These are phyloP conservation scores for Ligustrum vulgare DNA, from an alignment of 257 asterid species.

Conservation along the genomic window DNA sequence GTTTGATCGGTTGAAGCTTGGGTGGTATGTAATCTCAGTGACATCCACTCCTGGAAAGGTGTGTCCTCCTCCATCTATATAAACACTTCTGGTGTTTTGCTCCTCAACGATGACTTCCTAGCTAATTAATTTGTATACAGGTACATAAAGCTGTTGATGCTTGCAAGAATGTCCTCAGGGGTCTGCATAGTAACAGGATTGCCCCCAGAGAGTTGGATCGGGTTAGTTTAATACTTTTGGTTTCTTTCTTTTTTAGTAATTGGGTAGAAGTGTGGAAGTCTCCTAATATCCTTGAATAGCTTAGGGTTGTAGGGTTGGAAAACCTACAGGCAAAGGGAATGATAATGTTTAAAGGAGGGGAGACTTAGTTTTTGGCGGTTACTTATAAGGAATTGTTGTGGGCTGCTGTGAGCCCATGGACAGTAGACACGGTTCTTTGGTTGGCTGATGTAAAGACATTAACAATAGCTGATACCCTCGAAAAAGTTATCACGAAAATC, in stretches of 20 bases:
- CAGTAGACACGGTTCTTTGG: not conserved
- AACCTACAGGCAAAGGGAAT: not conserved
- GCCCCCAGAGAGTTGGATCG: slow-evolving; percentile 96
- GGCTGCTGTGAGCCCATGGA: slow-evolving; percentile 8
- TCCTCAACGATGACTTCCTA: slow-evolving; percentile 25
- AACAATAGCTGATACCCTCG: not conserved
- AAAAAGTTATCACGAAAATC: not conserved
- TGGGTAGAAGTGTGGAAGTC: slow-evolving; percentile 4
- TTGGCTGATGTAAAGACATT: not conserved
- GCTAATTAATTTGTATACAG: slow-evolving; percentile 39
- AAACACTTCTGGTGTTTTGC: slow-evolving; percentile 8
- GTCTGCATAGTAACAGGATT: slow-evolving; percentile 70
- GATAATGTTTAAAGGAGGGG: not conserved
- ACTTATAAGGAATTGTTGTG: not conserved
- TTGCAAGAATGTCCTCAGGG: slow-evolving; percentile 95
- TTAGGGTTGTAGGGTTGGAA: not conserved
- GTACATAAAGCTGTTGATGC: slow-evolving; percentile 99
- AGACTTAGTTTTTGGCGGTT: not conserved
- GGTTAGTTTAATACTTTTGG: slow-evolving; percentile 48
- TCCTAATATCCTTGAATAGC: not conserved
- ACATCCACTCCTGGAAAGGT: slow-evolving; percentile 99
- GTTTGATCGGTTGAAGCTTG: slow-evolving; percentile 94
- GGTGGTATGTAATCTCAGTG: slow-evolving; percentile 97
- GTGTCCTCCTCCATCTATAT: slow-evolving; percentile 16
- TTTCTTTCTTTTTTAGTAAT: slow-evolving; percentile 5